These are phyloP conservation scores for Trametes meyenii DNA, from an alignment of 768 basidiomycete species.

Conservation along the genomic window DNA sequence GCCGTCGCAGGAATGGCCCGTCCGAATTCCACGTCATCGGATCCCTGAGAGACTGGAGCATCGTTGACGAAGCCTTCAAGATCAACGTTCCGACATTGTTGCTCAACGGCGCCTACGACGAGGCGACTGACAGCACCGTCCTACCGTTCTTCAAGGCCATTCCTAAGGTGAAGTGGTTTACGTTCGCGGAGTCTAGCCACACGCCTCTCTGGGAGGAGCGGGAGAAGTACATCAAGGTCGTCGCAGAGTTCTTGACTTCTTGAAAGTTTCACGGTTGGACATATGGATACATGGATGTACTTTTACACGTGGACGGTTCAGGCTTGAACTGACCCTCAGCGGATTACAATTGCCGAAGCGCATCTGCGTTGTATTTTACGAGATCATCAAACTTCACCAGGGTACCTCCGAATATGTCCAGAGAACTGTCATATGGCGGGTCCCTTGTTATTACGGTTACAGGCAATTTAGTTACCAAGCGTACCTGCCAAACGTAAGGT, in stretches of 20 bases:
- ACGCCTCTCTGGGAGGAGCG: conserved; percentile 47
- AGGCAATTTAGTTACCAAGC: conserved; percentile 5
- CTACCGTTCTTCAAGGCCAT: conserved; percentile 42
- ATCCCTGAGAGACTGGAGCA: conserved; percentile 49
- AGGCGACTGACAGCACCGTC: conserved; percentile 43
- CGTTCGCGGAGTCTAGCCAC: conserved; percentile 48
- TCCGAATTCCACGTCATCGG: conserved; percentile 45
- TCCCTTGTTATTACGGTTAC: background rate
- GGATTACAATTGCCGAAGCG: background rate
- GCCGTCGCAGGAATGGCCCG: conserved; percentile 28
- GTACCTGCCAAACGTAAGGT: conserved; percentile 85
- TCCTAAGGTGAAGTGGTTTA: conserved; percentile 46
- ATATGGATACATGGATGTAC: conserved; percentile 5
- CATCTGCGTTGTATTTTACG: conserved; percentile 34
- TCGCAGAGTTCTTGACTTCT: conserved; percentile 37
- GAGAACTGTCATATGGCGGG: conserved; percentile 41
- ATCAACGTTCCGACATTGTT: conserved; percentile 41
- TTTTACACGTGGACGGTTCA: background rate
- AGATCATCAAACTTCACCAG: conserved; percentile 64
- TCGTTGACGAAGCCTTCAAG: conserved; percentile 45
- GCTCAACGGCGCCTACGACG: conserved; percentile 46
- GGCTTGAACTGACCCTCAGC: background rate
- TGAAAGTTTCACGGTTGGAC: background rate
- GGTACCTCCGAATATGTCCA: conserved; percentile 74
- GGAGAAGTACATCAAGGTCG: conserved; percentile 42